A percentile compares a stretch with the other conserved stretches of the same genome.
Evolutionary conservation across 225 moss, liverwort and hornwort genomes (phyloP).

Genomic region (Antitrichia curtipendula): DNA sequence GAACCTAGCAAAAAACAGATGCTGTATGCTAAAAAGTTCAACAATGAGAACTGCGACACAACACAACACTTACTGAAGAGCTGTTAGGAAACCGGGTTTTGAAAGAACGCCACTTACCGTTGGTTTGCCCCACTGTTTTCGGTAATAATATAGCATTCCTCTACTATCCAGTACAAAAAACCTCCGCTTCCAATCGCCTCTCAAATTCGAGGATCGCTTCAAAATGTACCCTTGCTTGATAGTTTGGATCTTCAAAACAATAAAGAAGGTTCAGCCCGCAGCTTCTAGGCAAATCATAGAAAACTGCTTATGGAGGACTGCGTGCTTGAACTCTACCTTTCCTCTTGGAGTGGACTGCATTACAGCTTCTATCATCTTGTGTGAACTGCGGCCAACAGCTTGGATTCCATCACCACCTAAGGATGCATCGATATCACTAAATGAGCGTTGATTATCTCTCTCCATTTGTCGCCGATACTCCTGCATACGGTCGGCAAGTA

Average conservation of each 20-base stretch:
- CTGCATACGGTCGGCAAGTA: conserved; percentile 97
- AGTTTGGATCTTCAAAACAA: conserved; percentile 56
- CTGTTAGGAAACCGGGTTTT: background rate
- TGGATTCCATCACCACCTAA: conserved; percentile 82
- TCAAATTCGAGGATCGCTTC: conserved; percentile 83
- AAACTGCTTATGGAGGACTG: background rate
- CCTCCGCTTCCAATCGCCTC: conserved; percentile 91
- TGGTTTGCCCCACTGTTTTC: conserved; percentile 96
- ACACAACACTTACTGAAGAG: background rate
- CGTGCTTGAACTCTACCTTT: conserved; percentile 26
- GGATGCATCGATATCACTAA: conserved; percentile 44
- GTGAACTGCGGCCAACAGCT: conserved; percentile 88
- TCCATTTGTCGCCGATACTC: conserved; percentile 91
- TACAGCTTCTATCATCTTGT: conserved; percentile 88
- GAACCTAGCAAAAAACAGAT: background rate
- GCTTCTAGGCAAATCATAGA: background rate
- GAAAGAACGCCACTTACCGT: conserved; percentile 33
- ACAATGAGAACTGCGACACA: background rate
- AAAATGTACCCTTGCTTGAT: conserved; percentile 94
- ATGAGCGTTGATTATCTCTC: conserved; percentile 75
- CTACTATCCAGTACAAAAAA: conserved; percentile 91
- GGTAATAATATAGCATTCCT: conserved; percentile 87
- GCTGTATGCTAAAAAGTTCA: background rate
- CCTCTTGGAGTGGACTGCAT: conserved; percentile 98
- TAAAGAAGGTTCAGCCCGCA: background rate